Evolutionary conservation across 768 basidiomycete genomes (phyloP).

Genomic region (Auricularia cornea): DNA sequence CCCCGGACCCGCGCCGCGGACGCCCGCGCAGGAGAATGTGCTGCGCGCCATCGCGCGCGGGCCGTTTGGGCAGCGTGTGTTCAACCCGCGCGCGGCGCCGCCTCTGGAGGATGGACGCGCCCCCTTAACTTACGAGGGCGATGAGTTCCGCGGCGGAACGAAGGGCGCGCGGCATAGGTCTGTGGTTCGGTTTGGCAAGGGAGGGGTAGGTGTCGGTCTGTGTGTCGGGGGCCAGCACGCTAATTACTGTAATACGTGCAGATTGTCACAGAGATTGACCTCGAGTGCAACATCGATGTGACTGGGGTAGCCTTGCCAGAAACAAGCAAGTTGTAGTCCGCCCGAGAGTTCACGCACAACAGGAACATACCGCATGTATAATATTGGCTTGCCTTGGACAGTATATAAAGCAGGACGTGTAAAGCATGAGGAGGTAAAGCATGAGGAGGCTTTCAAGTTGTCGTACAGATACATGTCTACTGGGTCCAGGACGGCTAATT

Average conservation of each 20-base stretch:
- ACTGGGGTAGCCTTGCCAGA: neutral
- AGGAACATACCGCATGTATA: too few species aligned
- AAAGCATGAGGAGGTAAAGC: too few species aligned
- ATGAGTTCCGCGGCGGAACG: conserved; percentile 56
- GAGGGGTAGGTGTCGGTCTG: conserved; percentile 37
- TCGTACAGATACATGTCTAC: too few species aligned
- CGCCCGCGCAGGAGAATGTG: conserved; percentile 36
- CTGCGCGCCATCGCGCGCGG: conserved; percentile 42
- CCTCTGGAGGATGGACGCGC: conserved; percentile 37
- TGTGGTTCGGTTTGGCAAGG: conserved; percentile 37
- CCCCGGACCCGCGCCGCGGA: conserved; percentile 28
- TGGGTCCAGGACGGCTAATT: too few species aligned
- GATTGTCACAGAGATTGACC: neutral
- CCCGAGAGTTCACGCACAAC: too few species aligned
- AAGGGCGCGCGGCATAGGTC: conserved; percentile 54
- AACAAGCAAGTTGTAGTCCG: neutral
- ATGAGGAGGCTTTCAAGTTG: too few species aligned
- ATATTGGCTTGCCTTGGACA: too few species aligned
- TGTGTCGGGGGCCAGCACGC: neutral
- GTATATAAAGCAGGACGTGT: too few species aligned
- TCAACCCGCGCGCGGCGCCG: conserved; percentile 41
- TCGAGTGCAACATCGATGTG: neutral
- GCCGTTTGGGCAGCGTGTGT: conserved; percentile 51
- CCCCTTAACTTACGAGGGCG: conserved; percentile 59
- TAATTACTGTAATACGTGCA: neutral